Percentiles rank a stretch among this genome's conserved stretches.
These are phyloP conservation scores for Phyllachora maydis DNA, from an alignment of 2,329 filamentous ascomycete genomes.

Conservation along the genomic window DNA sequence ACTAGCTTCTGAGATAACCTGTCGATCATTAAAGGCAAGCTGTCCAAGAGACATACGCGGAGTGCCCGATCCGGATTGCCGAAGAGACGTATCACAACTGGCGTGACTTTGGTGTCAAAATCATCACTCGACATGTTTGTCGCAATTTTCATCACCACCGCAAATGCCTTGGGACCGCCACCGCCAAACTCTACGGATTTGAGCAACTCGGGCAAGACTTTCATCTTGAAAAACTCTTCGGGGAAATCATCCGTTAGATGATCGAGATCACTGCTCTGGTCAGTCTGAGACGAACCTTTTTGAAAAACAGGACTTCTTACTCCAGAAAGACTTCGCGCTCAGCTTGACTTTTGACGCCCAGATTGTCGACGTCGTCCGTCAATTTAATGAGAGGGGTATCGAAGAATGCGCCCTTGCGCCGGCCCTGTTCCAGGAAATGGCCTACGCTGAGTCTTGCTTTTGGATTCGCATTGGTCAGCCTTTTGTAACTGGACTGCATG, in stretches of 20 bases:
- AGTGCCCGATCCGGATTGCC: constrained; percentile 81
- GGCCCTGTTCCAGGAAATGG: constrained; percentile 80
- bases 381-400: constrained; percentile 82
- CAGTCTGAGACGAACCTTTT: constrained; percentile 5
- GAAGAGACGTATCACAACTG: constrained; percentile 74
- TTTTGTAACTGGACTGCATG: constrained; percentile 85
- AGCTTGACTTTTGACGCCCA: constrained; percentile 68
- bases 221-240: constrained; percentile 96
- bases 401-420: constrained; percentile 67
- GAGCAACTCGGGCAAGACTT: constrained; percentile 83
- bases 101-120: constrained; percentile 66
- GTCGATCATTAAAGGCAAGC: constrained; percentile 78
- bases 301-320: constrained; percentile 14
- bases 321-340: constrained; percentile 74
- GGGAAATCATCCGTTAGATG: constrained; percentile 83
- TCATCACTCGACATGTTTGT: constrained; percentile 76
- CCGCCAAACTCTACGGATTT: constrained; percentile 98
- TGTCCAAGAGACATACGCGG: constrained; percentile 77
- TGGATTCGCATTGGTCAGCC: constrained; percentile 71
- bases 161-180: constrained; percentile 78
- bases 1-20: constrained; percentile 72
- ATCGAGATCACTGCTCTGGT: constrained; percentile 46
- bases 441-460: constrained; percentile 70
- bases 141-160: constrained; percentile 77
- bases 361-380: constrained; percentile 78